Evolutionary conservation across 306 rosid species (phyloP).

Genomic region (Phaseolus lunatus): DNA sequence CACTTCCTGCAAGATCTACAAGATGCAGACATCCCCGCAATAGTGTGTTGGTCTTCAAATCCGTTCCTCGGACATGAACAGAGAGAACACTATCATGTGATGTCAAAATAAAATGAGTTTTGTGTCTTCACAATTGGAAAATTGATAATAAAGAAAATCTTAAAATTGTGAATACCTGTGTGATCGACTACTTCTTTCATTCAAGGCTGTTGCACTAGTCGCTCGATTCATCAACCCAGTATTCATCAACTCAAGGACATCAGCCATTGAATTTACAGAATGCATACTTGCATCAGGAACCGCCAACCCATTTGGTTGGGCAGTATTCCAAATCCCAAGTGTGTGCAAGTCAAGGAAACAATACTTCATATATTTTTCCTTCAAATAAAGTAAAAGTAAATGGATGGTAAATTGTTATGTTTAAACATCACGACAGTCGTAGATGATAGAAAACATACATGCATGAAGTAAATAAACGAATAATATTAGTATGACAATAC

Average conservation of each 20-base stretch:
- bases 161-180: conserved; percentile 65
- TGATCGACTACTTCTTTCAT: conserved; percentile 98
- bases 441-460: conserved; percentile 33
- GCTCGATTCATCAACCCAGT: conserved; percentile 76
- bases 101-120: conserved; percentile 38
- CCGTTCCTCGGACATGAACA: conserved; percentile 92
- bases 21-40: conserved; percentile 91
- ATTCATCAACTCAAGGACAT: conserved; percentile 89
- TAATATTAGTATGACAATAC: conserved; percentile 24
- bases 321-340: conserved; percentile 98
- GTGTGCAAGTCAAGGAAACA: conserved; percentile 93
- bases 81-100: conserved; percentile 76
- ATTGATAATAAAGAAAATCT: conserved; percentile 23
- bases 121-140: conserved; percentile 15
- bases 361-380: conserved; percentile 11
- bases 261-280: conserved; percentile 77
- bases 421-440: neutral
- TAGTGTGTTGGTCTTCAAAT: conserved; percentile 78
- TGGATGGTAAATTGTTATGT: conserved; percentile 6
- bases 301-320: conserved; percentile 98
- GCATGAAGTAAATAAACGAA: conserved; percentile 8
- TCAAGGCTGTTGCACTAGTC: conserved; percentile 94
- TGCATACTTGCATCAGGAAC: conserved; percentile 99
- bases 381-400: conserved; percentile 33
- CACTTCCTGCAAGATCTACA: conserved; percentile 99